Base-by-base conservation (phyloP, 2,329 filamentous ascomycete species). In the Colletotrichum truncatum region DNA sequence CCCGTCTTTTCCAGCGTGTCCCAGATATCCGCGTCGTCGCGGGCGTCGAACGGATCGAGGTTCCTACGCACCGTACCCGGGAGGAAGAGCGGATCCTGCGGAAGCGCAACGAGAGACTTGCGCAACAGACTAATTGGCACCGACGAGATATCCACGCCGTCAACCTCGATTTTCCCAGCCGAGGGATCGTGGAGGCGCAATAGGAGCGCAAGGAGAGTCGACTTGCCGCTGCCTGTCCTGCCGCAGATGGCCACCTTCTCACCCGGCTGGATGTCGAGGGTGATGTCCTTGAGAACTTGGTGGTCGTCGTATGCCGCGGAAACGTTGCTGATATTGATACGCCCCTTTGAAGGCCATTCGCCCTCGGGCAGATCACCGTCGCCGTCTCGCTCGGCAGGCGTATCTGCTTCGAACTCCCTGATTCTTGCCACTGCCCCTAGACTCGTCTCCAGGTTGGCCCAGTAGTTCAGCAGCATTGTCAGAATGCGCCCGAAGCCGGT, bases 1-100 rank as follows among this genome's bases (percentile, higher is more conserved):
- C 81, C 77, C 0, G 86, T 84, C 14, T 81, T 80, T 10, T 80
- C 71, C 2, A 89, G 73, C 0, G 82, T 83, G 2, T 72, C 68
- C 38, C 78, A 75, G 53, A 87, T 81, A 1, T 73, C 73, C 2
- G 77, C 76, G 51, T 87, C 80, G 1, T 77, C 74, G 43, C 74
- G 73, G 6, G 69, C 64, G 1, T 70, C 66, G 3, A 73, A 70
- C 0, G 84, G 84, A 64, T 86, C 83, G 2, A 84, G 73, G 51
- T 88, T 88, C 3, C 76, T 72, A 0, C 83, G 79, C 3, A 88
- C 73, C 0, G 74, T 82, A 1, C 82, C 84, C 1, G 78, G 78
- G 4, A 87, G 72, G 18, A 85, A 78, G 62, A 85, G 81, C 0
- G 83, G 77, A 46, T 87, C 84, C 73, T 88, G 85, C 0, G 85